Evolutionary conservation across 2,329 filamentous ascomycete genomes (phyloP), one percentile per base, ranked within the genome.

Genomic region (Parascedosporium putredinis): DNA sequence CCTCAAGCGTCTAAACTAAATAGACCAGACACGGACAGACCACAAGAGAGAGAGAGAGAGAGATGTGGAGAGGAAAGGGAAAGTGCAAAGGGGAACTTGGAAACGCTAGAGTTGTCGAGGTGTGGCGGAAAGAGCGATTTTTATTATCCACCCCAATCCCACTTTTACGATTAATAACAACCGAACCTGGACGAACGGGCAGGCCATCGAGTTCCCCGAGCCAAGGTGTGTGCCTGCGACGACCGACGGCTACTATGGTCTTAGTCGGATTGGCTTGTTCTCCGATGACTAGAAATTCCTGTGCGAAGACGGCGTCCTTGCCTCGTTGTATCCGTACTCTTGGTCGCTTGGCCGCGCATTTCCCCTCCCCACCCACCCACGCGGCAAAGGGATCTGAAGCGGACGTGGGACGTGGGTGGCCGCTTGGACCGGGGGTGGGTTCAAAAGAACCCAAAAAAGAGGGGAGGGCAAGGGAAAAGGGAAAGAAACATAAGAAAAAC

Each of bases 141-240:
- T n/a, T n/a, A n/a, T n/a, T 42, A 42, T 42, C 23, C 38, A 20
- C 38, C n/a, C 20, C 38, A 42, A 20, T 42, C 6, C 38, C 23
- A 42, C 23, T 42, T 36, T 42, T 42, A 12, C 4, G 38, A 42
- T 42, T 42, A 42, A 20, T 42, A 42, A 42, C 38, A 42, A 42
- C 3, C n/a, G n/a, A 42, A 20, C 20, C 38, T 24, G 38, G 23
- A 42, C 16, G 23, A 42, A 42, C 23, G 38, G 38, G n/a, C n/a
- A n/a, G n/a, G n/a, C n/a, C n/a, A n/a, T n/a, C 38, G 38, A 42
- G 16, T 42, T 31, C 12, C 20, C 8, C 16, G 12, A 22, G 38
- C 10, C 16, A 42, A 42, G 16, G 16, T 20, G 38, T 42, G 16
- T 22, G 20, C n/a, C 16, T 23, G 38, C 7, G 23, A n/a, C n/a